Evolutionary conservation across 306 rosid species (phyloP), one percentile per base, ranked within the genome.

Genomic region (Castanospermum australe): DNA sequence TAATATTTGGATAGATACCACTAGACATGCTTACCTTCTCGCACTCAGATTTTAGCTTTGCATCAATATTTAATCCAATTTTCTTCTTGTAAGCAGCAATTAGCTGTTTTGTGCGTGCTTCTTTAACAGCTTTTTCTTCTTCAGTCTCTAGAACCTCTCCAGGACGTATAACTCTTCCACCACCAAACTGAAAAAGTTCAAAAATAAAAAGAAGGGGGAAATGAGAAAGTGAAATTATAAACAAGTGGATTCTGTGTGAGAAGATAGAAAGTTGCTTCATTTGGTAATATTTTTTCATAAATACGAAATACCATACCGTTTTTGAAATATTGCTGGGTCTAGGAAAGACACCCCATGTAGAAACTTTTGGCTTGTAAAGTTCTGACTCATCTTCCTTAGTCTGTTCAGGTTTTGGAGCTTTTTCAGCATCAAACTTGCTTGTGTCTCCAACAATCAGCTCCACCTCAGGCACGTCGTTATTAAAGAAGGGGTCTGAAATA

Each of bases 331-430:
- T 83, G 84, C 75, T 71, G 3, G 98, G 98, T 75, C 98, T 89
- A 44, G 98, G 98, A 89, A 94, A 94, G 79, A 89, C 94, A 76
- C 97, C 97, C 98, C 98, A 92, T 2, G 97, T 85, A 60, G 98
- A 90, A 81, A 92, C 97, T 86, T 87, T 91, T 28, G 97, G 97
- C 90, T 92, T 89, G 90, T 94, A 92, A 28, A 88, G 39, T 47
- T 88, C 88, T 17, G 88, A 48, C n/a, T 88, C 91, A 8, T 83
- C 83, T 65, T 84, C 88, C 61, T 65, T 86, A 35, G 64, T 54
- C 66, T 79, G 83, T 57, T 86, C 81, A 69, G 86, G 74, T 68
- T 82, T 62, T 0, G 82, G 61, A 77, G 68, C 35, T 24, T 76
- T 67, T 75, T 36, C 77, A 61, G 75, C 88, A 47, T 64, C 85